A percentile compares a stretch with the other conserved stretches of the same genome.
Evolutionary conservation across 257 asterid species (phyloP).

Genomic region (Solanum infundibuliforme): DNA sequence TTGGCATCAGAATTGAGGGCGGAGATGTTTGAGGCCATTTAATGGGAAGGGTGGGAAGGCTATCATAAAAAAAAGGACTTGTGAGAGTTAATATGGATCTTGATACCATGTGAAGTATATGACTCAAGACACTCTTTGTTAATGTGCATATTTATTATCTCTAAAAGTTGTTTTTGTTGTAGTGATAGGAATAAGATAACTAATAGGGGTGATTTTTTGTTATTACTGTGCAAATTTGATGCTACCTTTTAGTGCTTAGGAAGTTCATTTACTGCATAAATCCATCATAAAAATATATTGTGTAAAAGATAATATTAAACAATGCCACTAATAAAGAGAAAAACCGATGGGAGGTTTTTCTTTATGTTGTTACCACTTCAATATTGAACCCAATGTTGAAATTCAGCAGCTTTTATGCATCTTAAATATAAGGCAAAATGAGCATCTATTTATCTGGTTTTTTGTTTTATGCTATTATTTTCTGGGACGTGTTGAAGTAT

Average conservation of each 20-base stretch:
- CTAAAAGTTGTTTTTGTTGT: too few species aligned
- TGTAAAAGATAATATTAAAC: not conserved
- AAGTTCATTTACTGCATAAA: not conserved
- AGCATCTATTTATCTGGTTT: not conserved
- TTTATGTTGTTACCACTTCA: not conserved
- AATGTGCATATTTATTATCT: too few species aligned
- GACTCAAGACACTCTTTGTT: not conserved
- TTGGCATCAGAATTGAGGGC: not conserved
- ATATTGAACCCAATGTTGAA: not conserved
- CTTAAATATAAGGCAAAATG: not conserved
- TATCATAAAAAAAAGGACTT: not conserved
- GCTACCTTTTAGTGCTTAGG: not conserved
- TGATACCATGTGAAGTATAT: not conserved
- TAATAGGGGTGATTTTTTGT: not conserved
- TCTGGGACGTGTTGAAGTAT: not conserved
- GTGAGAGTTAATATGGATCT: not conserved
- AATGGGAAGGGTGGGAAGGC: not conserved
- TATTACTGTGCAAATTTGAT: not conserved
- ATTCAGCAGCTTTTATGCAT: not conserved
- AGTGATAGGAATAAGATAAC: not conserved
- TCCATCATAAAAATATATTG: not conserved
- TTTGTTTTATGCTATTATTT: not conserved
- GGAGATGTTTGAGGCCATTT: not conserved
- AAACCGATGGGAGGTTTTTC: too few species aligned
- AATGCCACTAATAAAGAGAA: not conserved